These are phyloP conservation scores for Hypoxylon sp. DNA, from an alignment of 2,329 filamentous ascomycete genomes.

Conservation along the genomic window DNA sequence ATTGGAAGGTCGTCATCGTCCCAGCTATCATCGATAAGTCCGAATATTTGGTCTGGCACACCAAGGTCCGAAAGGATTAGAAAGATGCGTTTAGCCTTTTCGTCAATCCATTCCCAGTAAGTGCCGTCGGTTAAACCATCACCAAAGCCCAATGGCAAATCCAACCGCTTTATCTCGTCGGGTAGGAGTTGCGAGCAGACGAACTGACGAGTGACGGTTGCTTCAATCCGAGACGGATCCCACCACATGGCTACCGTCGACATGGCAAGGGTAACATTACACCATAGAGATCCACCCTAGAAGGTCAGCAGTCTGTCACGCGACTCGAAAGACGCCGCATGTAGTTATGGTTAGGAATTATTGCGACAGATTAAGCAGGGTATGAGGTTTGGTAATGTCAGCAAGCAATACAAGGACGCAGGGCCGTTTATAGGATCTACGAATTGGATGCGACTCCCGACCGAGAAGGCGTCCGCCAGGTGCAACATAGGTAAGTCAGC, in stretches of 20 bases:
- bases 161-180: constrained; percentile 73
- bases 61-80: constrained; percentile 79
- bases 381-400: constrained; percentile 38
- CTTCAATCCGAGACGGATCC: constrained; percentile 78
- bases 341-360: constrained; percentile 33
- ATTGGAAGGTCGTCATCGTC: constrained; percentile 82
- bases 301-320: constrained; percentile 40
- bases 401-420: constrained; percentile 35
- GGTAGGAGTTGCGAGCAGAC: constrained; percentile 75
- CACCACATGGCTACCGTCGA: constrained; percentile 71
- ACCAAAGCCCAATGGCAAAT: constrained; percentile 75
- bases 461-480: constrained; percentile 37
- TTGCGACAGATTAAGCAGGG: constrained; percentile 25
- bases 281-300: constrained; percentile 43
- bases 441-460: constrained; percentile 35
- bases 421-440: constrained; percentile 43
- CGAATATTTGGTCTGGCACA: constrained; percentile 81
- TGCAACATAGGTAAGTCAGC: constrained; percentile 44
- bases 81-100: constrained; percentile 78
- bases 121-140: constrained; percentile 79
- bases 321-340: constrained; percentile 30
- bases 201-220: constrained; percentile 77
- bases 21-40: constrained; percentile 81
- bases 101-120: constrained; percentile 83
- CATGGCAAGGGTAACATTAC: constrained; percentile 49